Conservation (phyloP, 2,329 filamentous ascomycete genomes). For the Periconia sp. region DNA sequence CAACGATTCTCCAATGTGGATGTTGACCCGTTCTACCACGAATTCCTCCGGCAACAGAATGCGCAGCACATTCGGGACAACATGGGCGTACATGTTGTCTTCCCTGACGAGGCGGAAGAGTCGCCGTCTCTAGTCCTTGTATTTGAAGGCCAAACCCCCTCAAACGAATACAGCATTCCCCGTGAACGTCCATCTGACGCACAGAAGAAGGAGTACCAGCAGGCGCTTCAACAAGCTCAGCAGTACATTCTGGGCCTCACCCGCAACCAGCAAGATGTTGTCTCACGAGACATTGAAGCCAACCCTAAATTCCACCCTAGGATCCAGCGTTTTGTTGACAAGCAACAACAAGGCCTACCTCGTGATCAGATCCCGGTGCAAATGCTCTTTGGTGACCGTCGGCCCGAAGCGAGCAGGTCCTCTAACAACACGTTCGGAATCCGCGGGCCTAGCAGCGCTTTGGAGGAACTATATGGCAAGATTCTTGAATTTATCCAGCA, state of each 20-base stretch:
- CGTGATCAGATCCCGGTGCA: constrained; percentile 59
- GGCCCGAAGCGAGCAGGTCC: constrained; percentile 55
- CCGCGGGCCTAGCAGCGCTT: constrained; percentile 72
- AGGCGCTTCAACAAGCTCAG: constrained; percentile 60
- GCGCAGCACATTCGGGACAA: constrained; percentile 65
- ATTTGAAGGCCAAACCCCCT: constrained; percentile 66
- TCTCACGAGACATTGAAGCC: constrained; percentile 56
- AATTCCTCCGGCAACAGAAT: constrained; percentile 67
- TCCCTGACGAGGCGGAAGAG: constrained; percentile 65
- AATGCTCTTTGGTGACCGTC: constrained; percentile 51
- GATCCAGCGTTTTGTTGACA: constrained; percentile 60
- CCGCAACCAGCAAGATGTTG: constrained; percentile 57
- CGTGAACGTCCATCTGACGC: constrained; percentile 57
- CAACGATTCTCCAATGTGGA: constrained; percentile 67
- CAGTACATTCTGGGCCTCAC: constrained; percentile 57
- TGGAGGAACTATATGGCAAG: constrained; percentile 72
- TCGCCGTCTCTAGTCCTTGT: constrained; percentile 70
- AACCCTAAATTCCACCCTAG: constrained; percentile 66
- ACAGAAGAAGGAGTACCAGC: constrained; percentile 59
- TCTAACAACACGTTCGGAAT: constrained; percentile 64
- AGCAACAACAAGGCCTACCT: constrained; percentile 55
- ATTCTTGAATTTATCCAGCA: constrained; percentile 79
- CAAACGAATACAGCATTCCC: constrained; percentile 56
- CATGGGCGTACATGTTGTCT: constrained; percentile 72
- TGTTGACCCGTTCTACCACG: constrained; percentile 79